phyloP scores from a whole-genome alignment of 768 basidiomycete genomes.

The Phlebiopsis flavidoalba region DNA sequence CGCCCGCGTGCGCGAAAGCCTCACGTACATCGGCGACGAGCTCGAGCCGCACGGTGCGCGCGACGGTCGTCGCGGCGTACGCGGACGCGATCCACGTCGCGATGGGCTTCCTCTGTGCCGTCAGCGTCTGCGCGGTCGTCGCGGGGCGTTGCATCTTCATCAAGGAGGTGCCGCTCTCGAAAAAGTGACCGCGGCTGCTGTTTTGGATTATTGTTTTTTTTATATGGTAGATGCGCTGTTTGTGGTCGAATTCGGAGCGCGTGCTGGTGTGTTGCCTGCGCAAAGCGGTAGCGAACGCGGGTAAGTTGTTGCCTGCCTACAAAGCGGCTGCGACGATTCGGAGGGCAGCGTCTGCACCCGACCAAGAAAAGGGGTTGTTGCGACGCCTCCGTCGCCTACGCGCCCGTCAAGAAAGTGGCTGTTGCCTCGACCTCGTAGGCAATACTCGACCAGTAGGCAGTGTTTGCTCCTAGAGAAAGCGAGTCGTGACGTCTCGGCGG shows the following conservation, averaged over 20 bases:
- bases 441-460: too few relatives aligned
- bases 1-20: conserved; percentile 28
- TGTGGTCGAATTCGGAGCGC: background rate
- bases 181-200: conserved; percentile 10
- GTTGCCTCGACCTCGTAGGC: too few relatives aligned
- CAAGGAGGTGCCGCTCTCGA: conserved; percentile 38
- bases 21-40: conserved; percentile 27
- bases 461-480: too few relatives aligned
- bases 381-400: too few relatives aligned
- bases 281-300: too few relatives aligned
- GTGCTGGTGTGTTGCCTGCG: too few relatives aligned
- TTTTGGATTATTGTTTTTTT: background rate
- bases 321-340: too few relatives aligned
- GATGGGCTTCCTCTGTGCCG: conserved; percentile 40
- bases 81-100: conserved; percentile 42
- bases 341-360: too few relatives aligned
- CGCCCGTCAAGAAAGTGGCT: too few relatives aligned
- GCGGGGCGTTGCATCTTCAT: conserved; percentile 49
- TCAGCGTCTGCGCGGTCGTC: conserved; percentile 38
- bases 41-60: conserved; percentile 24
- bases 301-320: too few relatives aligned
- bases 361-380: too few relatives aligned
- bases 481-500: too few relatives aligned
- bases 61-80: conserved; percentile 24
- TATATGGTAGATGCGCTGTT: background rate